Base-by-base conservation (phyloP, 2,329 filamentous ascomycete species). In the Capronia coronata region DNA sequence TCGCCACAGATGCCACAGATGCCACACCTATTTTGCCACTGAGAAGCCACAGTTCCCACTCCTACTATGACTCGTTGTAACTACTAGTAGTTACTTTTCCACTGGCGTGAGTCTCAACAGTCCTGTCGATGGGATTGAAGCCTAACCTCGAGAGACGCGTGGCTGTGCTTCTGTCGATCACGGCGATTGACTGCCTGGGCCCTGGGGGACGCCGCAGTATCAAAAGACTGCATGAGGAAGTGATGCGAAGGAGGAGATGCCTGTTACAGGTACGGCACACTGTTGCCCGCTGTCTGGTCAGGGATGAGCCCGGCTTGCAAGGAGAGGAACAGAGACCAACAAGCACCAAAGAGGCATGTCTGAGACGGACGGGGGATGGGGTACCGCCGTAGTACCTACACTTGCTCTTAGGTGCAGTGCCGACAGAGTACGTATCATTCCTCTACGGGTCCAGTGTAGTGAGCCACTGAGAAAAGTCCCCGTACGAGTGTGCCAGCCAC, bases 151-250 rank as follows among this genome's bases (percentile, higher is more conserved):
- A 19, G 16, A 16, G 44, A 43, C 42, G 45, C 46, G 51, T 50
- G 47, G 48, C 47, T 46, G 51, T 51, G 48, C 46, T 32, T 8
- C n/a, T 30, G 49, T 45, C 49, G 49, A 52, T 52, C 49, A 45
- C 30, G 51, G 42, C 52, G 48, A 54, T 48, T 45, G 34, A 13
- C 18, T 19, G 35, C 37, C 48, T 38, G 34, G 48, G 29, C 18
- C 41, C 34, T 37, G 34, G 34, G 3, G 8, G 19, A 9, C 34
- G 34, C 34, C 34, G 34, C 18, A 21, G 38, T n/a, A 22, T 23
- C 18, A 18, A 37, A 34, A 40, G 34, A 22, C 34, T 37, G 34
- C 34, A 37, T 37, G 34, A 37, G 34, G 14, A 18, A 37, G 34
- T 19, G 14, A 37, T 18, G 14, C 34, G 13, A 19, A 37, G 34